Conservation (phyloP, 164 flowering plant genomes). For the Malania oleifera region DNA sequence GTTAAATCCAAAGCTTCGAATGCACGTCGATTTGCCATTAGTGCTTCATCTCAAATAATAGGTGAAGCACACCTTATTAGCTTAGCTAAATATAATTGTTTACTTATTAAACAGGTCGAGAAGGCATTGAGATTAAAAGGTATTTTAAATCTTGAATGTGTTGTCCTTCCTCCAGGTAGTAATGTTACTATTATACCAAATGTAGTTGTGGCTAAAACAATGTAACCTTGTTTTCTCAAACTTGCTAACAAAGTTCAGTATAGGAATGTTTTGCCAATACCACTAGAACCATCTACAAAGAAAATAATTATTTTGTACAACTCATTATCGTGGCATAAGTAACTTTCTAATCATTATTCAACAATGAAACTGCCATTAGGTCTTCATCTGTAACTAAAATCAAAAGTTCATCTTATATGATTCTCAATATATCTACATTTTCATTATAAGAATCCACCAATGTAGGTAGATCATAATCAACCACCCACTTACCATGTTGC, state of each 20-base stretch:
- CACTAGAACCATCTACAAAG: slow-evolving; percentile 9
- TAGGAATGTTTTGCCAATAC: slow-evolving; percentile 7
- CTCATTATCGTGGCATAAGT: background rate
- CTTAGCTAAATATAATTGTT: slow-evolving; percentile 1
- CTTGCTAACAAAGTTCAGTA: background rate
- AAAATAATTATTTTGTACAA: background rate
- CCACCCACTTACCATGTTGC: background rate
- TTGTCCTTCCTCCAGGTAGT: slow-evolving; percentile 10
- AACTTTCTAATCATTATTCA: background rate
- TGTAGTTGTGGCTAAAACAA: background rate
- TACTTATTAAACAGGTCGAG: background rate
- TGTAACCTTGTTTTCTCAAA: slow-evolving; percentile 1
- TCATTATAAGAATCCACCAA: background rate
- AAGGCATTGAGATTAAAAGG: background rate
- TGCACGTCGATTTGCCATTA: no score
- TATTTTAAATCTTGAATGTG: background rate
- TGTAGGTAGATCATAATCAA: slow-evolving; percentile 3
- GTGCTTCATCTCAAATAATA: no score
- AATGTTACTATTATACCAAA: slow-evolving; percentile 1
- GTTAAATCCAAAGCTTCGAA: no score
- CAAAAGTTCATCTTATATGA: slow-evolving; percentile 2
- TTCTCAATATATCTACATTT: background rate
- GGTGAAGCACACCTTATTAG: background rate
- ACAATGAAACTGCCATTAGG: background rate
- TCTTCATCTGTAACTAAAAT: background rate